A percentile compares a stretch with the other conserved stretches of the same genome.
phyloP scores from a whole-genome alignment of 2,329 filamentous ascomycete species.

The Karstenula rhodostoma region DNA sequence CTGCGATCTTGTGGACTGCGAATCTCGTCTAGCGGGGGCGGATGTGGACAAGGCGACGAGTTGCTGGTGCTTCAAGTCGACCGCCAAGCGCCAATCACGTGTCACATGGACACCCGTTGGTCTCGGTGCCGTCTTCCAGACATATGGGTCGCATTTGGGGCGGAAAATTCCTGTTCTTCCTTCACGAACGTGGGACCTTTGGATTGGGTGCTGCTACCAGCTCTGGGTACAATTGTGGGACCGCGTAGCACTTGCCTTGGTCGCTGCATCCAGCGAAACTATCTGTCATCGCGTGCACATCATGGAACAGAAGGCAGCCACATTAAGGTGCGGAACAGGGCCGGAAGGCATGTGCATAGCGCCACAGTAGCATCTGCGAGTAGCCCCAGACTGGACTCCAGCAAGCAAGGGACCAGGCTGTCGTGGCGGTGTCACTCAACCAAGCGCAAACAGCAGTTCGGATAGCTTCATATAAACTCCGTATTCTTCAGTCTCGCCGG shows the following conservation, averaged over 20 bases:
- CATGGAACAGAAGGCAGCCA: neutral
- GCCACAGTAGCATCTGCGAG: constrained; percentile 3
- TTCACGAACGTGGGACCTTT: neutral
- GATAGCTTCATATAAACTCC: neutral
- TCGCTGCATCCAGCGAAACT: neutral
- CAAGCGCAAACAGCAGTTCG: constrained; percentile 9
- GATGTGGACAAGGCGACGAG: constrained; percentile 2
- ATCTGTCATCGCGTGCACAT: neutral
- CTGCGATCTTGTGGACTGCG: neutral
- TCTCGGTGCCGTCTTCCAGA: neutral
- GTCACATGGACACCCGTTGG: neutral
- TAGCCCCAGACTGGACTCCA: constrained; percentile 6
- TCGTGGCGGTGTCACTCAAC: constrained; percentile 6
- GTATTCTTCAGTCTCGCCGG: neutral
- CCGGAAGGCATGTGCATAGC: constrained; percentile 1
- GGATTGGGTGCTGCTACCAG: neutral
- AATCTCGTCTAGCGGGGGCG: neutral
- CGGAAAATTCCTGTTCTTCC: neutral
- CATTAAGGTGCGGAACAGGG: neutral
- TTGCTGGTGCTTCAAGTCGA: neutral
- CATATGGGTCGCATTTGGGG: neutral
- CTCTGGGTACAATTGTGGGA: neutral
- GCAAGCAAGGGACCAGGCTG: constrained; percentile 7
- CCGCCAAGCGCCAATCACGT: constrained; percentile 10
- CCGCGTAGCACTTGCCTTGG: neutral